These are phyloP conservation scores for Naganishia onofrii DNA, from an alignment of 768 basidiomycete genomes.

Conservation along the genomic window DNA sequence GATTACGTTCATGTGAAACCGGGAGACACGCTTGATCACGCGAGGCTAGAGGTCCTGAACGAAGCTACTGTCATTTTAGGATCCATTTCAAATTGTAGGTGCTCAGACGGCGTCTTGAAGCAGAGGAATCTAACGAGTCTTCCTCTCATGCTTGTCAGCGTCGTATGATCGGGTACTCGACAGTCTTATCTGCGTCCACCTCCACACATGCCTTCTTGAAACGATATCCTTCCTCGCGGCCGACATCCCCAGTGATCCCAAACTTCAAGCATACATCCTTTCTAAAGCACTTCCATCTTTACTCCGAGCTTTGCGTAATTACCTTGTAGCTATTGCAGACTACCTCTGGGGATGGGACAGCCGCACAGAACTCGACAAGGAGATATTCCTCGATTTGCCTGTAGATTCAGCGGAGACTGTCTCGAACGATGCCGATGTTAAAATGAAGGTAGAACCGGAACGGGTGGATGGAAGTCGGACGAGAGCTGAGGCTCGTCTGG, in stretches of 20 bases:
- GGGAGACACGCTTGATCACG: neutral
- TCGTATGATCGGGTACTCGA: conserved; percentile 28
- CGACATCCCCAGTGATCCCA: neutral
- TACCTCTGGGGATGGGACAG: conserved; percentile 41
- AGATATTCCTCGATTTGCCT: conserved; percentile 4
- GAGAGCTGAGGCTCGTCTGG: conserved; percentile 26
- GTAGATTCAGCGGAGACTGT: neutral
- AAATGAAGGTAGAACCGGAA: neutral
- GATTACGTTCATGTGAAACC: conserved; percentile 18
- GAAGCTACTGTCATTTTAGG: conserved; percentile 49
- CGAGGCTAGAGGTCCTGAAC: conserved; percentile 38
- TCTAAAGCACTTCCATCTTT: conserved; percentile 39
- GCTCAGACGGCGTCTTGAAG: neutral
- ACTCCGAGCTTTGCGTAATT: conserved; percentile 45
- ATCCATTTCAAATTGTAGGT: conserved; percentile 46
- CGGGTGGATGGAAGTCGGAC: conserved; percentile 24
- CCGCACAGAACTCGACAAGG: neutral
- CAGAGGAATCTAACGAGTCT: neutral
- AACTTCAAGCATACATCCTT: conserved; percentile 2
- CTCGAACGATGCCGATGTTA: conserved; percentile 20
- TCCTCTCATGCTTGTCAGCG: neutral
- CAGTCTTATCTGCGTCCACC: conserved; percentile 36
- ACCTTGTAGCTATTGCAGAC: conserved; percentile 45
- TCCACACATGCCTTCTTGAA: conserved; percentile 39
- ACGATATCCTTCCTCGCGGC: conserved; percentile 37